Conservation (phyloP, 192 early-diverging fungal species). For the Podila epigama region DNA sequence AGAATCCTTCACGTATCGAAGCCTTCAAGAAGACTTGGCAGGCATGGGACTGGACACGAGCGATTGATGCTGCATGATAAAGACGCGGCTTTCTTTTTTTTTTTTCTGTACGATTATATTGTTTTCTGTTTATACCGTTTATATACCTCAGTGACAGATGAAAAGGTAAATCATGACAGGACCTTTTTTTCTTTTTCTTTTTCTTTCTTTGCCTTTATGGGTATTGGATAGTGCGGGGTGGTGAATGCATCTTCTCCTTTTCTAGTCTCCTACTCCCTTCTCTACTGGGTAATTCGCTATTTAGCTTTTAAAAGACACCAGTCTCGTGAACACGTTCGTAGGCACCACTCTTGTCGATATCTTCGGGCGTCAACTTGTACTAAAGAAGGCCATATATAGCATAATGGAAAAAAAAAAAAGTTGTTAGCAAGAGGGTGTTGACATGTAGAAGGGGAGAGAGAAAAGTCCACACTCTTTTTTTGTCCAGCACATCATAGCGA, state of each 20-base stretch:
- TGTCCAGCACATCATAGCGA: no score
- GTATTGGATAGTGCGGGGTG: no score
- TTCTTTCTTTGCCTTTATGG: no score
- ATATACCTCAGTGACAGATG: no score
- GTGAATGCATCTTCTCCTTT: no score
- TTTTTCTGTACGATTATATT: no score
- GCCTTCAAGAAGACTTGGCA: constrained; percentile 75
- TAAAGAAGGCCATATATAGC: neutral
- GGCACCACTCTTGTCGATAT: neutral
- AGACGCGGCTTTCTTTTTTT: no score
- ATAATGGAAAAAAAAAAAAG: constrained; percentile 1
- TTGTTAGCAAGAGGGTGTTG: neutral
- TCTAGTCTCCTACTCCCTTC: neutral
- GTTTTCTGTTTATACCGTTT: no score
- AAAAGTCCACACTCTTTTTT: no score
- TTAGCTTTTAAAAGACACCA: neutral
- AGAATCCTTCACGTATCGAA: constrained; percentile 56
- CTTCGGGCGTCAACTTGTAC: neutral
- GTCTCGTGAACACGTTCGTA: neutral
- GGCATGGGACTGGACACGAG: constrained; percentile 86
- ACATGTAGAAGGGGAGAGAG: no score
- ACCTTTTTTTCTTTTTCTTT: no score
- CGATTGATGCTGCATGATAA: constrained; percentile 53
- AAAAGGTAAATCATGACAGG: no score
- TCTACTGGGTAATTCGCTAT: neutral